Base-by-base conservation (phyloP, 2,329 filamentous ascomycete species). In the Trichophyton simii region DNA sequence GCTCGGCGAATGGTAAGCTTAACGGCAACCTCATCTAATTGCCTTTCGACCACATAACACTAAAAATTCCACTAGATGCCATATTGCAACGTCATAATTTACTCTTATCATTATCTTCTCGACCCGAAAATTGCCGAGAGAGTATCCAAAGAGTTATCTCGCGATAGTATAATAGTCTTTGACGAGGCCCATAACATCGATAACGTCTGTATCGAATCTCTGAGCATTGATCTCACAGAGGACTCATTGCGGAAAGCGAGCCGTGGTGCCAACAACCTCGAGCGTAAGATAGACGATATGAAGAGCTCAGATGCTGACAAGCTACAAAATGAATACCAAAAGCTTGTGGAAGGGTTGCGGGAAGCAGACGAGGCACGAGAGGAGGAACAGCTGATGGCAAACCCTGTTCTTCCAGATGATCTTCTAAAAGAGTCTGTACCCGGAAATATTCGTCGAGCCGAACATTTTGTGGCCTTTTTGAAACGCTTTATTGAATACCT, bases 161-260 rank as follows among this genome's bases (percentile, higher is more conserved):
- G 96, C 68, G 95, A 99, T 73, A 96, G 91, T 72, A 99, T 99
- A 59, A 89, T 99, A 20, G 94, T 99, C 2, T 99, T 99, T 66
- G 94, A 99, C 70, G 94, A 99, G 74, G 94, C 94, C 13, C 94
- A 99, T 77, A 99, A 99, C 71, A 99, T 99, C 68, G 94, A 99
- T 80, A 99, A 99, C 71, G 94, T 99, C 63, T 99, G 95, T 72
- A 99, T 99, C 67, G 94, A 99, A 71, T 92, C 94, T 1, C 78
- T 97, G 11, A 99, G 94, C 70, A 97, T 96, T 48, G 94, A 99
- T 69, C 83, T 99, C 62, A 97, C 92, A 0, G 91, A 99, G 71
- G 94, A 97, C 67, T 96, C 92, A 0, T 74, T 99, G 60, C 84
- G 91, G 22, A 95, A 90, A 75, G 94, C 94, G 20, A 91, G 91